Conservation (phyloP, 371 early-diverging fungal species). For the Coemansia sp. region DNA sequence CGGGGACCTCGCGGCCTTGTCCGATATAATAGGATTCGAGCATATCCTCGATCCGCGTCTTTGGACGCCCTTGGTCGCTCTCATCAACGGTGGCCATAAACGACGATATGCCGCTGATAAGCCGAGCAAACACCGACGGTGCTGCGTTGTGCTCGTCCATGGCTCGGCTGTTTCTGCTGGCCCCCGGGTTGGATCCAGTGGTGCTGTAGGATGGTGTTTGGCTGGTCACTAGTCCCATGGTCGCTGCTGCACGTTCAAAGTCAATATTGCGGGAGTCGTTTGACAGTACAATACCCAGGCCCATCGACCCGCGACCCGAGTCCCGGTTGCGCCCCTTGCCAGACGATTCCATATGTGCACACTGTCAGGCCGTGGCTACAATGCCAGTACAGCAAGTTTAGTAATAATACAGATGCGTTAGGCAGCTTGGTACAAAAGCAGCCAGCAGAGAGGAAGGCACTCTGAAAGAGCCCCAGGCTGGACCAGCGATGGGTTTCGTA, state of each 20-base stretch:
- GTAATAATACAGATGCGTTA: not conserved
- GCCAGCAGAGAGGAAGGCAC: no score
- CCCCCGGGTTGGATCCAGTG: not conserved
- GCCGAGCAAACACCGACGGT: constrained; percentile 20
- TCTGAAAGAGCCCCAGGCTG: no score
- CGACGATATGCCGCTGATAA: constrained; percentile 16
- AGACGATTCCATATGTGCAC: no score
- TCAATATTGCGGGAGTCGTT: constrained; percentile 8
- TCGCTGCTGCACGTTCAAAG: constrained; percentile 11
- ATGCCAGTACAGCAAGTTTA: not conserved
- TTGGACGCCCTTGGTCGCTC: not conserved
- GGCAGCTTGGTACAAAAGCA: no score
- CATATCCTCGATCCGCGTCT: constrained; percentile 45
- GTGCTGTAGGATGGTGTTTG: not conserved
- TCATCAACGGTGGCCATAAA: constrained; percentile 25
- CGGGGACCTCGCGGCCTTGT: constrained; percentile 31
- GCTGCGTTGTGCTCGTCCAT: not conserved
- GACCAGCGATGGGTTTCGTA: no score
- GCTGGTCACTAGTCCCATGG: constrained; percentile 14
- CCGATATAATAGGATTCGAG: constrained; percentile 43
- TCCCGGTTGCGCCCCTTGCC: constrained; percentile 2
- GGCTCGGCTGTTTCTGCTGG: not conserved
- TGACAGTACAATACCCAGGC: constrained; percentile 39
- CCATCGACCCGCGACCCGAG: constrained; percentile 13
- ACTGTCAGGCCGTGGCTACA: not conserved